Conservation (phyloP, 1,284 basidiomycete species). For the Phellopilus nigrolimitatus region DNA sequence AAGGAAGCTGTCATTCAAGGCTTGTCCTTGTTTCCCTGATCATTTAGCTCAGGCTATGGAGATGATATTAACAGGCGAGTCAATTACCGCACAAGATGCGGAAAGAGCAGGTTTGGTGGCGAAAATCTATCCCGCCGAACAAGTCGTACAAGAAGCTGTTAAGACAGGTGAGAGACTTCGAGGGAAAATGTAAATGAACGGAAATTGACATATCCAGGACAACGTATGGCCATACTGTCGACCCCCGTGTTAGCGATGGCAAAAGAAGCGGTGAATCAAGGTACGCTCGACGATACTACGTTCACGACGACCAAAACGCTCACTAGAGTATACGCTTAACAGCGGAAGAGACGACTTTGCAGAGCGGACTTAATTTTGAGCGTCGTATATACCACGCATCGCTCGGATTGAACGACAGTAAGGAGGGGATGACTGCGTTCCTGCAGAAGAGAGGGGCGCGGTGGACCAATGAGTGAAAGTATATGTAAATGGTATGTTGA, state of each 20-base stretch:
- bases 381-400: constrained; percentile 60
- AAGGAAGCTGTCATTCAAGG: constrained; percentile 5
- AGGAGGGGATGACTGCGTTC: constrained; percentile 63
- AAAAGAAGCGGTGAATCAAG: constrained; percentile 64
- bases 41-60: constrained; percentile 50
- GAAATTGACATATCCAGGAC: constrained; percentile 22
- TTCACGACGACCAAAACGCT: background rate
- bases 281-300: constrained; percentile 31
- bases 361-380: constrained; percentile 56
- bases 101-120: constrained; percentile 33
- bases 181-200: background rate
- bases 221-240: constrained; percentile 29
- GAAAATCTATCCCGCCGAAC: constrained; percentile 28
- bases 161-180: constrained; percentile 22
- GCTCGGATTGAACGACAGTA: constrained; percentile 64
- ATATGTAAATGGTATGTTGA: background rate
- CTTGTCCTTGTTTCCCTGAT: background rate
- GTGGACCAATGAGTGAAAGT: constrained; percentile 27
- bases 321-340: background rate
- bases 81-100: constrained; percentile 51
- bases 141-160: constrained; percentile 28
- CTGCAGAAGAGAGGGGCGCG: constrained; percentile 54
- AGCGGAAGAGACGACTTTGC: constrained; percentile 57
- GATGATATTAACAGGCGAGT: constrained; percentile 57
- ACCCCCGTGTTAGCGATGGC: constrained; percentile 33